These are phyloP conservation scores for Aspergillus asperescens DNA, from an alignment of 495 filamentous ascomycete species.

Conservation along the genomic window DNA sequence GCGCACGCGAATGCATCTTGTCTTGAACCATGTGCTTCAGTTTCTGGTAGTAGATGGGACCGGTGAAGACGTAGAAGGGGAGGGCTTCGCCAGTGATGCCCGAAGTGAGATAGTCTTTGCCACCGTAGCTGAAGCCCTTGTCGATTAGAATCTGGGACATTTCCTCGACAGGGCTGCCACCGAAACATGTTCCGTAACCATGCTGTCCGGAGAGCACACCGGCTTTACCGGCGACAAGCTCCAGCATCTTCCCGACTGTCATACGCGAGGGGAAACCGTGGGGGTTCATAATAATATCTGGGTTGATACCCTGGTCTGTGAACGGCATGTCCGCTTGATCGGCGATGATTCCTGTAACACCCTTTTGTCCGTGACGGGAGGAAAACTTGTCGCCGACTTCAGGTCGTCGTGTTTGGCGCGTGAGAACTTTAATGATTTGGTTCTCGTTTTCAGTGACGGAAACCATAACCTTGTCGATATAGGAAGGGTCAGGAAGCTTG, in stretches of 20 bases:
- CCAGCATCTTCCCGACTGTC: slow-evolving; percentile 98
- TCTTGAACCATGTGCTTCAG: slow-evolving; percentile 99
- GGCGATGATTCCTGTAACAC: slow-evolving; percentile 93
- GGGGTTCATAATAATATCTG: slow-evolving; percentile 99
- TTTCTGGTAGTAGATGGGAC: slow-evolving; percentile 99
- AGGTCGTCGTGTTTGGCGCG: slow-evolving; percentile 84
- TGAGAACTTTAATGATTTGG: slow-evolving; percentile 82
- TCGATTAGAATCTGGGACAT: slow-evolving; percentile 81
- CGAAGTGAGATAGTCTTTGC: slow-evolving; percentile 91
- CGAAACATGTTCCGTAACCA: slow-evolving; percentile 92
- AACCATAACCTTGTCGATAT: slow-evolving; percentile 92
- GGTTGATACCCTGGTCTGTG: slow-evolving; percentile 79
- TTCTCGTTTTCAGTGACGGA: slow-evolving; percentile 77
- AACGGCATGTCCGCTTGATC: slow-evolving; percentile 97
- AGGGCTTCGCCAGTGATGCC: slow-evolving; percentile 93
- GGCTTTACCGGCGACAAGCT: slow-evolving; percentile 91
- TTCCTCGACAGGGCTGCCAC: slow-evolving; percentile 83
- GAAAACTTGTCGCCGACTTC: slow-evolving; percentile 98
- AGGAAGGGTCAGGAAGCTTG: slow-evolving; percentile 73
- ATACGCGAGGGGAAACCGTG: slow-evolving; percentile 99
- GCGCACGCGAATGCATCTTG: slow-evolving; percentile 96
- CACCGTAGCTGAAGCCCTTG: slow-evolving; percentile 89
- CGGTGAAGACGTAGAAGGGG: slow-evolving; percentile 96
- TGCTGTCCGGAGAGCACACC: slow-evolving; percentile 75
- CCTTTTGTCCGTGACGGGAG: slow-evolving; percentile 95